Conservation (phyloP, 352 stramenopile genomes). For the Aphanomyces invadans region DNA sequence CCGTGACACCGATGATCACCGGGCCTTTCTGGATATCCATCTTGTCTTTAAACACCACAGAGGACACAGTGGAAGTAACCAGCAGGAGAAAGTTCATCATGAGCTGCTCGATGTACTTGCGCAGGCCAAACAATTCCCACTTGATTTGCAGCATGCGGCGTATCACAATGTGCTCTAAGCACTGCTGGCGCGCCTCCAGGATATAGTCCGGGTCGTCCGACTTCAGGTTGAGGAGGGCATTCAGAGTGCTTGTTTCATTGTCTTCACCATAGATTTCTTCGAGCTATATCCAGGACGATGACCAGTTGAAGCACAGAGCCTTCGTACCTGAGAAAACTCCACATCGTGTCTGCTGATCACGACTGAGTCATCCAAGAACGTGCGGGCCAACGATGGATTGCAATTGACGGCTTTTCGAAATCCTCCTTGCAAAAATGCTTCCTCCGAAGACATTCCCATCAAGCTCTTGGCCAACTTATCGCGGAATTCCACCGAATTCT, state of each 20-base stretch:
- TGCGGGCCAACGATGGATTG: slow-evolving; percentile 6
- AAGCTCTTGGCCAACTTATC: slow-evolving; percentile 15
- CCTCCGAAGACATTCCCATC: neutral
- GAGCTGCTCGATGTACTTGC: slow-evolving; percentile 21
- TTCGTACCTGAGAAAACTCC: slow-evolving; percentile 6
- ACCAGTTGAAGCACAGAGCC: no score
- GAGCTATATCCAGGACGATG: slow-evolving; percentile 2
- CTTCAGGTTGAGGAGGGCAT: slow-evolving; percentile 14
- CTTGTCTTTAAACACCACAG: slow-evolving; percentile 15
- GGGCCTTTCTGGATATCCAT: neutral
- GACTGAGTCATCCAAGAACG: slow-evolving; percentile 20
- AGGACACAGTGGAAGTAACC: slow-evolving; percentile 9
- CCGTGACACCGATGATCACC: neutral
- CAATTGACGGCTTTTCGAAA: slow-evolving; percentile 24
- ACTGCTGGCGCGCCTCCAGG: neutral
- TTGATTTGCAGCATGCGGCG: slow-evolving; percentile 19
- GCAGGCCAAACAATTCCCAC: slow-evolving; percentile 21
- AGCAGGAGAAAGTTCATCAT: slow-evolving; percentile 11
- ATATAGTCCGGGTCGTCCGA: slow-evolving; percentile 12
- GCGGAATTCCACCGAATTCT: slow-evolving; percentile 17
- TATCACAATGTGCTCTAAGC: slow-evolving; percentile 18
- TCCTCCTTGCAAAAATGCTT: slow-evolving; percentile 13
- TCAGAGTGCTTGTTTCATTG: neutral
- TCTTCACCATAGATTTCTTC: slow-evolving; percentile 11
- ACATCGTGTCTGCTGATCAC: slow-evolving; percentile 14